Conservation (phyloP, 805 yeast genomes). For the Blastobotrys peoriensis region DNA sequence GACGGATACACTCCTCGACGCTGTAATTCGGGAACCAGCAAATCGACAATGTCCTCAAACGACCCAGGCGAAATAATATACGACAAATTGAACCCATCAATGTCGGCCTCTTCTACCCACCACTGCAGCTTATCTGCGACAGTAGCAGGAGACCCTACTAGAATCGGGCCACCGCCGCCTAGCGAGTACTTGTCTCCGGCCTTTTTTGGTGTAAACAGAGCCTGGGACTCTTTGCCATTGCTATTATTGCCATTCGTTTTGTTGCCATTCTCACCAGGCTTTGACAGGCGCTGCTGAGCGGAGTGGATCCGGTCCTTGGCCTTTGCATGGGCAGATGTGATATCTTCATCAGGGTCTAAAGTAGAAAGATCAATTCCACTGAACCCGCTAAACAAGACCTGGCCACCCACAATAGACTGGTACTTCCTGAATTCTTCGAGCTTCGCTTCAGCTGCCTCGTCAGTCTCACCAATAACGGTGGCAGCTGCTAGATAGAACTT, state of each 20-base stretch:
- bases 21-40: conserved; percentile 35
- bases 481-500: conserved; percentile 37
- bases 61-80: conserved; percentile 35
- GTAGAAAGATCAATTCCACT: conserved; percentile 38
- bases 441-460: conserved; percentile 38
- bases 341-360: conserved; percentile 31
- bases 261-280: conserved; percentile 31
- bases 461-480: conserved; percentile 36
- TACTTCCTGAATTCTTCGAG: conserved; percentile 30
- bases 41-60: conserved; percentile 35
- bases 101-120: conserved; percentile 36
- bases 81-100: conserved; percentile 41
- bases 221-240: conserved; percentile 23
- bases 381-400: conserved; percentile 38
- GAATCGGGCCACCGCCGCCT: conserved; percentile 28
- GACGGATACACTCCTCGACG: conserved; percentile 35
- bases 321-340: conserved; percentile 31
- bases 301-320: conserved; percentile 9
- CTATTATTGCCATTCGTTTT: conserved; percentile 32
- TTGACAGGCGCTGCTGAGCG: conserved; percentile 22
- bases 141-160: conserved; percentile 34
- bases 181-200: conserved; percentile 32
- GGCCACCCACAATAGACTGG: conserved; percentile 38
- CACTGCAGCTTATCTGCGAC: conserved; percentile 37
- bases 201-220: conserved; percentile 25